Percentiles rank a stretch among this genome's conserved stretches.
Evolutionary conservation across 2,329 filamentous ascomycete genomes (phyloP).

Genomic region (Amauroascus niger): DNA sequence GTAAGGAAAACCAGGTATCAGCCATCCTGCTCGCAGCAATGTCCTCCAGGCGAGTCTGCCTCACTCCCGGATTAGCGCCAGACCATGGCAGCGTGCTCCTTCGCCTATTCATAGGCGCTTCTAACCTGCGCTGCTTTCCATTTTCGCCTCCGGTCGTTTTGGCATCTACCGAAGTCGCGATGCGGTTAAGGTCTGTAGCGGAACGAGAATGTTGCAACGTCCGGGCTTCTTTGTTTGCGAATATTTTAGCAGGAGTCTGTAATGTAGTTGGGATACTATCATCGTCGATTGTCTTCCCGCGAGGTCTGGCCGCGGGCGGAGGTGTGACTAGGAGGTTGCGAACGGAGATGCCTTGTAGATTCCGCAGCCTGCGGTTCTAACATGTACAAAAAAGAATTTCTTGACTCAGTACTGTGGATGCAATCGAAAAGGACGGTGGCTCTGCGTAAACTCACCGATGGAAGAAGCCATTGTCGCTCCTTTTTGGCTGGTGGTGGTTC

Average conservation of each 20-base stretch:
- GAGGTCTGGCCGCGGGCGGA: slow-evolving; percentile 37
- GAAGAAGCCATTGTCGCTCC: slow-evolving; percentile 44
- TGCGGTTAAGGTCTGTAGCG: slow-evolving; percentile 44
- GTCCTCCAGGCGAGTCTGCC: slow-evolving; percentile 68
- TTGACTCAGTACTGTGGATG: background rate
- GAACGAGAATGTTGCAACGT: slow-evolving; percentile 50
- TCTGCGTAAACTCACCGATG: slow-evolving; percentile 35
- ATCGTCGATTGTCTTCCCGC: slow-evolving; percentile 61
- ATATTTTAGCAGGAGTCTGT: slow-evolving; percentile 58
- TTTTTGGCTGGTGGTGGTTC: slow-evolving; percentile 29
- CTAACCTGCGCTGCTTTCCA: slow-evolving; percentile 13
- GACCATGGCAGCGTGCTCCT: slow-evolving; percentile 56
- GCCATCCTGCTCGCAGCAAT: slow-evolving; percentile 62
- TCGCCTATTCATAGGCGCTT: slow-evolving; percentile 24
- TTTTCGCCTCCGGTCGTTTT: background rate
- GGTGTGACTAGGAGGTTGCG: slow-evolving; percentile 68
- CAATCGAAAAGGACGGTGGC: background rate
- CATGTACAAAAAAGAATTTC: slow-evolving; percentile 1
- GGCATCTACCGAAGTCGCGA: slow-evolving; percentile 11
- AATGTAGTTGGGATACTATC: slow-evolving; percentile 59
- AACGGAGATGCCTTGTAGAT: slow-evolving; percentile 75
- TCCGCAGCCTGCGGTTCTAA: slow-evolving; percentile 83
- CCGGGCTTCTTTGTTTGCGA: slow-evolving; percentile 43
- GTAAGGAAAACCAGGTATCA: slow-evolving; percentile 83
- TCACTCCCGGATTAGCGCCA: slow-evolving; percentile 46